These are phyloP conservation scores for Rhizopus arrhizus DNA, from an alignment of 371 early-diverging fungal species.

Conservation along the genomic window DNA sequence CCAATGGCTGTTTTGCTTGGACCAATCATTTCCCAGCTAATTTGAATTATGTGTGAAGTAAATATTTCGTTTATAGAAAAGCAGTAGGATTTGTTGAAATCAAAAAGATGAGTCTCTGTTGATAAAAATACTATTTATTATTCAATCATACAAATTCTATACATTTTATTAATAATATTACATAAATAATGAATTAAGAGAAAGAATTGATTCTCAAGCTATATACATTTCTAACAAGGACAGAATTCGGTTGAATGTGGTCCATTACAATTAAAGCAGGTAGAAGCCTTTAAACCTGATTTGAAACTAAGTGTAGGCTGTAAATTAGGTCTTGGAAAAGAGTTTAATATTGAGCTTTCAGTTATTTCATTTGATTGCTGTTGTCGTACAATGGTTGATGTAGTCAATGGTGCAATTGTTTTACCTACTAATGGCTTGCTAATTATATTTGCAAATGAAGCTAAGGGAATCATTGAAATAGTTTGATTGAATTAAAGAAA, in stretches of 20 bases:
- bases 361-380: conserved; percentile 22
- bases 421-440: conserved; percentile 19
- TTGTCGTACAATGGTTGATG: conserved; percentile 21
- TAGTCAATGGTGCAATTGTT: conserved; percentile 15
- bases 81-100: too few relatives aligned
- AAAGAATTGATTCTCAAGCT: too few relatives aligned
- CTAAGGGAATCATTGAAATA: conserved; percentile 10
- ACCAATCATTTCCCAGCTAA: too few relatives aligned
- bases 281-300: conserved; percentile 16
- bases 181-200: too few relatives aligned
- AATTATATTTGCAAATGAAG: conserved; percentile 19
- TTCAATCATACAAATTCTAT: too few relatives aligned
- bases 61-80: too few relatives aligned
- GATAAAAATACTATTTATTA: too few relatives aligned
- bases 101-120: too few relatives aligned
- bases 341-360: conserved; percentile 24
- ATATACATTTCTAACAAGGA: conserved; percentile 37
- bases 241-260: conserved; percentile 55
- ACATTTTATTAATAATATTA: too few relatives aligned
- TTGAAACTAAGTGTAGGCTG: conserved; percentile 24
- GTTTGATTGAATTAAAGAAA: not conserved
- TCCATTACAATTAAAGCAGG: conserved; percentile 46
- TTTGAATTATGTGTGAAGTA: too few relatives aligned
- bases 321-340: conserved; percentile 34
- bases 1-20: too few relatives aligned